phyloP scores from a whole-genome alignment of 2,329 filamentous ascomycete species.

The Stachybotrys chlorohalonatus region DNA sequence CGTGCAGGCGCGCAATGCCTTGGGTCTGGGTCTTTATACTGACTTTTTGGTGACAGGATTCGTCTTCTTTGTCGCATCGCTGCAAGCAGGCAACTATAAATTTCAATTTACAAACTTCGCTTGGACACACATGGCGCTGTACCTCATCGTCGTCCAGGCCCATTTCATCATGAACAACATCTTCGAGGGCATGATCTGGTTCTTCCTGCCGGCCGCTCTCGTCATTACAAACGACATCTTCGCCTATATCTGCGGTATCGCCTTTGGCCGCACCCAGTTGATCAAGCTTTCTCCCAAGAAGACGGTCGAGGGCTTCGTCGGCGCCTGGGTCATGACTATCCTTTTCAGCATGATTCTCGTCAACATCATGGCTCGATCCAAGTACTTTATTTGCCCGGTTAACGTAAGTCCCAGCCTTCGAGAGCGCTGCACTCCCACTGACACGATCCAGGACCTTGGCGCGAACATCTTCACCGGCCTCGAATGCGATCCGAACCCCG shows the following conservation, averaged over 20 bases:
- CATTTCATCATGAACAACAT: constrained; percentile 99
- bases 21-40: constrained; percentile 2
- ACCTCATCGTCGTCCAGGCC: constrained; percentile 93
- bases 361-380: constrained; percentile 77
- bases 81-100: constrained; percentile 92
- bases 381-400: constrained; percentile 97
- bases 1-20: constrained; percentile 18
- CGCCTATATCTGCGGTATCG: constrained; percentile 94
- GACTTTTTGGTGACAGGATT: constrained; percentile 54
- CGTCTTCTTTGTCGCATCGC: constrained; percentile 91
- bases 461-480: constrained; percentile 89
- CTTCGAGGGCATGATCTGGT: constrained; percentile 99
- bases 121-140: constrained; percentile 99
- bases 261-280: constrained; percentile 89
- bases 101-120: constrained; percentile 99
- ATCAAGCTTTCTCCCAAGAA: constrained; percentile 99
- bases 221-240: constrained; percentile 99
- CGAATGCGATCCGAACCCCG: constrained; percentile 82
- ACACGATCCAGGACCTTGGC: constrained; percentile 58
- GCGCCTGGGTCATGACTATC: constrained; percentile 92
- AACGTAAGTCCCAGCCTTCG: constrained; percentile 44
- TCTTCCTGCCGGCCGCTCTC: constrained; percentile 88
- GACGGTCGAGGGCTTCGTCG: constrained; percentile 95
- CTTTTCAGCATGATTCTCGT: constrained; percentile 76
- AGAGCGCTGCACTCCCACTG: neutral